Base-by-base conservation (phyloP, 2,329 filamentous ascomycete species). In the Aureobasidium pullulans region DNA sequence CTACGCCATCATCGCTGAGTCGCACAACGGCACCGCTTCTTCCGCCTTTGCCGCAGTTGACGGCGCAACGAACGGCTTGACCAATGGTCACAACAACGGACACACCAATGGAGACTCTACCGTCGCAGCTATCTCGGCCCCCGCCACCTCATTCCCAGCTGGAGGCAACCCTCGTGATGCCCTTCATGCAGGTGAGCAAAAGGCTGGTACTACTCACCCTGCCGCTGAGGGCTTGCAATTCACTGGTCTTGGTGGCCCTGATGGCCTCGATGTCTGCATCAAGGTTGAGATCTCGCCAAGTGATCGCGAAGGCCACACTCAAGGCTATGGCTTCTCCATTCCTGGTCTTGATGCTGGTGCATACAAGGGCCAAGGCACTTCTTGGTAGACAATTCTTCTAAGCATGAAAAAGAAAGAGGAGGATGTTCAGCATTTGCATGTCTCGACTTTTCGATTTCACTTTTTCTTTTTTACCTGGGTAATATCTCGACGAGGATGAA, bases 161-260 rank as follows among this genome's bases (percentile, higher is more conserved):
- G 61, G 61, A 84, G 84, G 60, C 78, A 80, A 80, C 61, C 72
- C 74, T 32, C 88, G 92, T 67, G 77, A 81, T 1, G 83, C 86
- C 28, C 79, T 96, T 40, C 87, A 92, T 70, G 74, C 76, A 4
- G 92, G 93, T 48, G 93, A 96, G 71, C 73, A 84, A n/a, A 77
- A 81, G 48, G 89, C 89, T 0, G 93, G 93, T 3, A 91, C 90
- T 0, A 77, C 75, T 32, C 91, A 96, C 76, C 84, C 83, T 60
- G 89, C 91, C 11, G 88, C 90, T 0, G 66, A 64, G 39, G 78
- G 76, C 5, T 57, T 78, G 31, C 62, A 62, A 46, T 68, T 69
- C 62, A 76, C 70, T 4, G 75, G 76, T 1, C 66, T 80, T 6
- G 74, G 74, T 39, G 78, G 77, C 2, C 62, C 64, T 10, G 71